phyloP scores from a whole-genome alignment of 2,329 filamentous ascomycete genomes.

The Cladosporium sp. region DNA sequence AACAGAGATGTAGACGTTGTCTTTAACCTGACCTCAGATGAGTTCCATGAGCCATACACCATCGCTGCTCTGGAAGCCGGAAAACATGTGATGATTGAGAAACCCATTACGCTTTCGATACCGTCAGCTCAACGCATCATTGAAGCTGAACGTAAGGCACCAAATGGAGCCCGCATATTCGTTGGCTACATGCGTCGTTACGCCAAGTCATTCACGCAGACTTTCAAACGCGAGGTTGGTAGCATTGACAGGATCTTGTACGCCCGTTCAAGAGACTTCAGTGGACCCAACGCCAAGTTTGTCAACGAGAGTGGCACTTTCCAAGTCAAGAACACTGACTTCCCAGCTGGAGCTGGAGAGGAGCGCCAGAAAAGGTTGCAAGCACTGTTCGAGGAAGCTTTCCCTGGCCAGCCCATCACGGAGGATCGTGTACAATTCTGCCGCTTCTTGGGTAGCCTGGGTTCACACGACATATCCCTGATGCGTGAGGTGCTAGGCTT shows the following conservation, averaged over 20 bases:
- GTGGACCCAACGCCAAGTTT: conserved; percentile 51
- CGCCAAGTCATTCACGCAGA: conserved; percentile 51
- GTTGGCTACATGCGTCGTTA: conserved; percentile 62
- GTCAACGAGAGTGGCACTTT: conserved; percentile 49
- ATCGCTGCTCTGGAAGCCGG: conserved; percentile 49
- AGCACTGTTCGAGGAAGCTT: conserved; percentile 32
- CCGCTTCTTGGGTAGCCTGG: conserved; percentile 46
- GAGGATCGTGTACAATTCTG: conserved; percentile 31
- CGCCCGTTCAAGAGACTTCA: conserved; percentile 51
- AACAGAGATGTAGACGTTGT: conserved; percentile 50
- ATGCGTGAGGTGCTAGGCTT: conserved; percentile 54
- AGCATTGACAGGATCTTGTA: conserved; percentile 52
- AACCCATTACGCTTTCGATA: conserved; percentile 51
- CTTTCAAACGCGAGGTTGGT: conserved; percentile 51
- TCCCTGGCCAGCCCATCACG: conserved; percentile 29
- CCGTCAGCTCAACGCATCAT: conserved; percentile 46
- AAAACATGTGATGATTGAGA: conserved; percentile 59
- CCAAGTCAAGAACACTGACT: conserved; percentile 42
- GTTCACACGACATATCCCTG: conserved; percentile 51
- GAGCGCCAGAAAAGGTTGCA: conserved; percentile 24
- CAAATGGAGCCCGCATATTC: conserved; percentile 45
- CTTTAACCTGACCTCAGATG: conserved; percentile 51
- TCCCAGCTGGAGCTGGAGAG: conserved; percentile 25
- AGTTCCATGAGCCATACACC: conserved; percentile 51
- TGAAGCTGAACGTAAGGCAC: conserved; percentile 44